These are phyloP conservation scores for Komagataella pastoris DNA, from an alignment of 805 yeast genomes.

Conservation along the genomic window DNA sequence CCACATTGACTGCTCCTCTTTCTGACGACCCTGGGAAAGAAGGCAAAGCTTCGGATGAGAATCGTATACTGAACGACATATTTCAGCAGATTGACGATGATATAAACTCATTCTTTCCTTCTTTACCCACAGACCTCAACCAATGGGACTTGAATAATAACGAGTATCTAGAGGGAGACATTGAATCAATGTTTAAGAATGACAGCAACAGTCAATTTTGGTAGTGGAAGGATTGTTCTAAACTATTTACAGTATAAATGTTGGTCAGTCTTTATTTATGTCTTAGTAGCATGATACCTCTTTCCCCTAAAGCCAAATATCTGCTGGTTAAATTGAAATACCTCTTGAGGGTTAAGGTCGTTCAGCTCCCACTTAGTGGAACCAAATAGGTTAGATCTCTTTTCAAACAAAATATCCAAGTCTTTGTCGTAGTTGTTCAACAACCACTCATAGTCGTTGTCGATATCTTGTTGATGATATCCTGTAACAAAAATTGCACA, in stretches of 20 bases:
- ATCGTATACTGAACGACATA: conserved; percentile 9
- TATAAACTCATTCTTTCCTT: conserved; percentile 9
- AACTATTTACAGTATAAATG: background rate
- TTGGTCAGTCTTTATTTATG: background rate
- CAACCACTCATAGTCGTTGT: conserved; percentile 63
- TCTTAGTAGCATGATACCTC: conserved; percentile 68
- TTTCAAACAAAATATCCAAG: conserved; percentile 70
- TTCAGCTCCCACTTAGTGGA: conserved; percentile 92
- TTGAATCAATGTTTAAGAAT: background rate
- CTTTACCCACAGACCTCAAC: background rate
- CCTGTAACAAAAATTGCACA: conserved; percentile 90
- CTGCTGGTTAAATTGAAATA: conserved; percentile 82
- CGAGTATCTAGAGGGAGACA: background rate
- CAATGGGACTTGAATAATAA: background rate
- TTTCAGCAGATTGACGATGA: conserved; percentile 18
- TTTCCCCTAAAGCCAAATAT: conserved; percentile 92
- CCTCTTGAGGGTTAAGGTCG: conserved; percentile 85
- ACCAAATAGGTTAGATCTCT: conserved; percentile 58
- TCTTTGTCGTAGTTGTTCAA: conserved; percentile 54
- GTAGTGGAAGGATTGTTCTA: background rate
- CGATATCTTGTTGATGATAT: conserved; percentile 62
- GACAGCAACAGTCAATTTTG: background rate
- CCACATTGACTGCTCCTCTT: background rate
- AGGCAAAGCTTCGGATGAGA: background rate
- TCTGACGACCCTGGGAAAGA: background rate